Evolutionary conservation across 148 eudicot genomes (phyloP).

Genomic region (Vaccinium macrocarpon): DNA sequence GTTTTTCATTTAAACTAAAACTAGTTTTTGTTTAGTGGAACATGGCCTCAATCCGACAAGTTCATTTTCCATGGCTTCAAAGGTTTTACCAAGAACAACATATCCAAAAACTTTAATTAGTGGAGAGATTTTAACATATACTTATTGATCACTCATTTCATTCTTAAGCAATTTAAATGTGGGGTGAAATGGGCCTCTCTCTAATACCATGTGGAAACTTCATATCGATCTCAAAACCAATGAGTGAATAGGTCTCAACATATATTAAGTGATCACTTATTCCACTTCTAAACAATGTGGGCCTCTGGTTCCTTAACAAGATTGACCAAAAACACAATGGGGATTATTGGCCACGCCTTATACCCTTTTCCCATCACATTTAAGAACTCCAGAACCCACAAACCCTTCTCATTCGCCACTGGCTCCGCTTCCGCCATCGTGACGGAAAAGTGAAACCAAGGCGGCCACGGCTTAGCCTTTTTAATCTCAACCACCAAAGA

Average conservation of each 20-base stretch:
- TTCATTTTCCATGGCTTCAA: conserved; percentile 8
- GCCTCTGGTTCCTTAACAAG: background rate
- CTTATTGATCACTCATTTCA: too few species aligned
- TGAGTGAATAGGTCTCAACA: too few species aligned
- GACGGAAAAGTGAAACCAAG: conserved; percentile 37
- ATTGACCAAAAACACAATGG: conserved; percentile 30
- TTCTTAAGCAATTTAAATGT: too few species aligned
- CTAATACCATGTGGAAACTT: conserved; percentile 18
- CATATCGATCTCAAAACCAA: background rate
- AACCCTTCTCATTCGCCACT: conserved; percentile 37
- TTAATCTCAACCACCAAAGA: conserved; percentile 21
- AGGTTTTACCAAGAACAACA: conserved; percentile 3
- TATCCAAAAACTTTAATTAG: conserved; percentile 5
- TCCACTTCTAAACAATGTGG: too few species aligned
- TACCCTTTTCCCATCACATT: conserved; percentile 24
- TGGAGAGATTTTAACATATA: too few species aligned
- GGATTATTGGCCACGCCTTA: conserved; percentile 39
- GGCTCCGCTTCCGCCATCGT: conserved; percentile 29
- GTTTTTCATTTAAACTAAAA: too few species aligned
- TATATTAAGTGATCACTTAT: too few species aligned
- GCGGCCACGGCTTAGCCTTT: conserved; percentile 65
- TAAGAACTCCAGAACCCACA: conserved; percentile 16
- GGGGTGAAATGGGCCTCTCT: too few species aligned
- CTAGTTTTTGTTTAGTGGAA: too few species aligned
- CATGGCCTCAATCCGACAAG: conserved; percentile 8